Evolutionary conservation across 2,329 filamentous ascomycete species (phyloP), one percentile per base, ranked within the genome.

Genomic region (Trichoderma arundinaceum): DNA sequence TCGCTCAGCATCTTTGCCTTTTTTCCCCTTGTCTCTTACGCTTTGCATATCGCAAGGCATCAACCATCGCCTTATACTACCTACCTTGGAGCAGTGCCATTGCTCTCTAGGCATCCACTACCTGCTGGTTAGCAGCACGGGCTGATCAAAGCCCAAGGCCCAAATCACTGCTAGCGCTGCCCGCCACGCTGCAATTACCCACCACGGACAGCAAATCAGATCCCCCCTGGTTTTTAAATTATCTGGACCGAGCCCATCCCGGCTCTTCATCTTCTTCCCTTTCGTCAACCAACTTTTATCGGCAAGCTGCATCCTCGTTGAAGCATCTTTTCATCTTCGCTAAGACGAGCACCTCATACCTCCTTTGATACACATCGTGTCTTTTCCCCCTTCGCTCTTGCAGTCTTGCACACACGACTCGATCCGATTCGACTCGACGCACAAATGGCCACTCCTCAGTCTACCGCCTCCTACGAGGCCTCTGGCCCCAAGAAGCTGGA

Each of bases 361-460:
- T 28, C 22, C 22, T 28, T 28, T 28, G 4, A 28, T 28, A 28
- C 22, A 28, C 22, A 28, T 28, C 22, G 22, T 28, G 22, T 28
- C 22, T 28, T 28, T 28, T 28, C 22, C 22, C 22, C 4, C 22
- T 28, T 28, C 22, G 4, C 4, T 28, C 4, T 28, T 28, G 22
- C 22, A 28, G 22, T 4, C 22, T 28, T 28, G 22, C 22, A 28
- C 22, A 28, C 22, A 3, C 22, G 22, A 28, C 22, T 28, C 22
- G 22, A 28, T 28, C 22, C 22, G 22, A 2, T 4, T 28, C 22
- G 22, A 28, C 22, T 28, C 22, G 22, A 28, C 22, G 4, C 22
- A 28, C 49, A 54, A 58, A 89, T 89, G 87, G 83, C 87, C 33
- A 84, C 86, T 10, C 86, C 86, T 38, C 80, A 83, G 68, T 83